Base-by-base conservation (phyloP, 805 yeast genomes). In the Candida taoyuanica region DNA sequence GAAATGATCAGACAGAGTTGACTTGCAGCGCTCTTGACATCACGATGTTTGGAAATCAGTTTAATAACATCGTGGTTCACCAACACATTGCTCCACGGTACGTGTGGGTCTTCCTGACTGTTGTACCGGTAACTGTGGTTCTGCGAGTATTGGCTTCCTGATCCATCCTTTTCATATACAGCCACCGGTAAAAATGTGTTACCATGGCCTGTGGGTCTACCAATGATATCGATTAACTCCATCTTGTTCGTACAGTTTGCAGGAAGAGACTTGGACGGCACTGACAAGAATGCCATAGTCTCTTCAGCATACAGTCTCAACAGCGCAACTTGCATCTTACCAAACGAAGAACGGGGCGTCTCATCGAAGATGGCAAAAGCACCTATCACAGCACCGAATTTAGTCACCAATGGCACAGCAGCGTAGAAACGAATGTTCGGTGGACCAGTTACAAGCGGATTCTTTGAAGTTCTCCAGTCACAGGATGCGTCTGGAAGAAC, bases 381-480 rank as follows among this genome's bases (percentile, higher is more conserved):
- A 0, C 91, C 91, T 37, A 82, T 67, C 0, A 64, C 64, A 12
- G 65, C 63, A 4, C 68, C 71, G 8, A 64, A 52, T 12, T 54
- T 40, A 0, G 70, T 57, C 1, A 65, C 42, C 27, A 81, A 49
- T 0, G 86, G 85, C 5, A 78, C 84, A 1, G 84, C 85, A 25
- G 78, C 71, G 54, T 81, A 84, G 50, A 80, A 80, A 39, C 60
- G 66, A 36, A 83, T 73, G 40, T 62, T 60, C 0, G 91, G 88
- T 1, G 68, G 63, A 0, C 80, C 78, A 16, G 67, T 71, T 1
- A 84, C 85, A 33, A 81, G 63, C 0, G 91, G 91, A 49, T 76
- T 80, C 29, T 64, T 60, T 14, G 59, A 50, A 4, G 80, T 71
- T 54, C 94, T 65, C 93, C 94, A 84, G 53, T 84, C 94, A 25